These are phyloP conservation scores for Serendipita sp. DNA, from an alignment of 1,284 basidiomycete species.

Conservation along the genomic window DNA sequence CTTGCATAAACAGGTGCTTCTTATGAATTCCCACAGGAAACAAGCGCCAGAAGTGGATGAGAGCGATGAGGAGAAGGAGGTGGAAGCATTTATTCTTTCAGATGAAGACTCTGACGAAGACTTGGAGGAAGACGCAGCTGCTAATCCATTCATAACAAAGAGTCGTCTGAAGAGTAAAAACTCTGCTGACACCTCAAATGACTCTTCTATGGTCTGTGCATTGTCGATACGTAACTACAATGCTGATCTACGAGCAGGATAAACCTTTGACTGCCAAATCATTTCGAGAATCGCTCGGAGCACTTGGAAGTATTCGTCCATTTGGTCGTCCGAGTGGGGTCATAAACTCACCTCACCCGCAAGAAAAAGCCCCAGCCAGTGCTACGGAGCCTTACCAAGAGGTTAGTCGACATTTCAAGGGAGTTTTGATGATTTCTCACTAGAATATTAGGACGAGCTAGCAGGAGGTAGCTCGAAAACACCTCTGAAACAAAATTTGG, in stretches of 20 bases:
- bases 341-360: neutral
- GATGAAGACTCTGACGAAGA: neutral
- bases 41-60: neutral
- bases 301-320: neutral
- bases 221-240: neutral
- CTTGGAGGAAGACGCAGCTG: neutral
- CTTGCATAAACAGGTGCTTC: neutral
- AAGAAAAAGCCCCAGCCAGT: neutral
- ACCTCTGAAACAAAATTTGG: neutral
- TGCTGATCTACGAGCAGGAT: neutral
- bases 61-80: neutral
- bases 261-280: neutral
- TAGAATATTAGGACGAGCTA: neutral
- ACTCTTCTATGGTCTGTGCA: neutral
- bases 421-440: neutral
- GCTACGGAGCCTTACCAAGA: neutral
- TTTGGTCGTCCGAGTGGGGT: slow-evolving; percentile 5
- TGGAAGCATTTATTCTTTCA: neutral
- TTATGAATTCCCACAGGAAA: slow-evolving; percentile 2
- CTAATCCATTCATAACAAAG: neutral
- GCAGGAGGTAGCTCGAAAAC: neutral
- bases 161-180: neutral
- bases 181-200: neutral
- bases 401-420: neutral
- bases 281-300: slow-evolving; percentile 1